Conservation (phyloP, 2,329 filamentous ascomycete genomes). For the Pestalotiopsis sp. region DNA sequence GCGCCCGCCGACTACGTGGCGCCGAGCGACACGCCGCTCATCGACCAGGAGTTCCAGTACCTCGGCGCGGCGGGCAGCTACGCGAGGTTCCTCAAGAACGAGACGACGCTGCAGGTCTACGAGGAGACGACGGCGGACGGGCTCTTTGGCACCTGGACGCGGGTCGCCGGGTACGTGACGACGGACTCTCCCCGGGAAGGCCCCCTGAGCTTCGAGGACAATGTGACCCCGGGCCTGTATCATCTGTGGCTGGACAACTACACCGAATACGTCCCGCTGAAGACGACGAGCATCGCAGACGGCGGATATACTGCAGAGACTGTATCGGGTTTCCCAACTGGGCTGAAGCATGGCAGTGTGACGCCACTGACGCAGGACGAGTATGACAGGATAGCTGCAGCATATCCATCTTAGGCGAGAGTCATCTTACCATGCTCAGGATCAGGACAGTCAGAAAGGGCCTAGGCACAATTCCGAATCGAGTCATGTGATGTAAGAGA, state of each 20-base stretch:
- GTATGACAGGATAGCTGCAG: conserved; percentile 34
- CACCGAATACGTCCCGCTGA: conserved; percentile 43
- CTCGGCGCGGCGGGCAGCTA: conserved; percentile 40
- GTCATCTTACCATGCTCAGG: no score
- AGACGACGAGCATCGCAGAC: conserved; percentile 37
- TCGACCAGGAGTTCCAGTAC: conserved; percentile 49
- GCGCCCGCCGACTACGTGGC: conserved; percentile 44
- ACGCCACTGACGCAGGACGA: conserved; percentile 41
- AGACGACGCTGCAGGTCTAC: conserved; percentile 47
- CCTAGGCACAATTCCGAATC: no score
- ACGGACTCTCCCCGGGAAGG: conserved; percentile 34
- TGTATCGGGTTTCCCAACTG: conserved; percentile 37
- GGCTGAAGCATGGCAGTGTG: conserved; percentile 49
- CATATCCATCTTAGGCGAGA: conserved; percentile 18
- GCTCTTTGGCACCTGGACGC: conserved; percentile 48
- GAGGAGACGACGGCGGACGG: conserved; percentile 44
- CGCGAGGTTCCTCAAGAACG: conserved; percentile 51
- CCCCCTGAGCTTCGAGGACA: conserved; percentile 37
- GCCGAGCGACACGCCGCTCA: conserved; percentile 40
- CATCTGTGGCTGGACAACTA: conserved; percentile 47
- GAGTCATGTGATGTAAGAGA: no score
- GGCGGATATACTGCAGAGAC: conserved; percentile 39
- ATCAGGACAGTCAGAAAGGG: no score
- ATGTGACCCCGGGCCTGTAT: conserved; percentile 32
- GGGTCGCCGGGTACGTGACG: conserved; percentile 35